These are phyloP conservation scores for Globisporangium alternatum DNA, from an alignment of 352 stramenopile species.

Conservation along the genomic window DNA sequence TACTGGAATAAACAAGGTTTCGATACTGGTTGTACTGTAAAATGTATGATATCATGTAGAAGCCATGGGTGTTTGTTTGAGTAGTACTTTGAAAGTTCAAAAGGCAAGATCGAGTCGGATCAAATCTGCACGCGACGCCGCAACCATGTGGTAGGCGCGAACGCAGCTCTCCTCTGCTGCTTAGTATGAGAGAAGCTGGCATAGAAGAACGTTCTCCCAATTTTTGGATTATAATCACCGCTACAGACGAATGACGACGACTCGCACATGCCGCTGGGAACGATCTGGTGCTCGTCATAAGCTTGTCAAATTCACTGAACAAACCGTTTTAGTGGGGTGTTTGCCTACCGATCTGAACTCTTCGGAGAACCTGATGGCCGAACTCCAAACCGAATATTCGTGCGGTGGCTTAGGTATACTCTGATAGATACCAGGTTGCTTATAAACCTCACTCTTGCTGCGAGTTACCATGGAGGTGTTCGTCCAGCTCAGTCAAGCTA, in stretches of 20 bases:
- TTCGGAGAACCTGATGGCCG: background rate
- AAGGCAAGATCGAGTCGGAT: conserved; percentile 11
- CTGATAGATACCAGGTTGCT: background rate
- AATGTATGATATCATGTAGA: background rate
- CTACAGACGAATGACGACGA: background rate
- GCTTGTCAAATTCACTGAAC: background rate
- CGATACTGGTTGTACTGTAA: background rate
- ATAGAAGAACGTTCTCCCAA: conserved; percentile 6
- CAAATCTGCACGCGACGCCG: background rate
- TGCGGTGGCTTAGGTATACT: background rate
- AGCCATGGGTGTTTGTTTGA: background rate
- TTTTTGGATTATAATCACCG: background rate
- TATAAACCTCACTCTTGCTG: background rate
- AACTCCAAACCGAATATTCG: too few species aligned
- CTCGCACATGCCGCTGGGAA: background rate
- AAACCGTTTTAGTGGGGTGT: conserved; percentile 1
- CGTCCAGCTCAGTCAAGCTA: background rate
- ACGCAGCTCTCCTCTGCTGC: background rate
- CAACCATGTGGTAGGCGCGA: background rate
- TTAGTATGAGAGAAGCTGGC: background rate
- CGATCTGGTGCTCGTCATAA: too few species aligned
- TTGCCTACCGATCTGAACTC: background rate
- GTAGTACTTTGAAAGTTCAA: background rate
- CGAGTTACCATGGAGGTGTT: background rate
- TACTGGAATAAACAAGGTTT: background rate